phyloP scores from a whole-genome alignment of 2,329 filamentous ascomycete species.

The Fusarium liriodendri region DNA sequence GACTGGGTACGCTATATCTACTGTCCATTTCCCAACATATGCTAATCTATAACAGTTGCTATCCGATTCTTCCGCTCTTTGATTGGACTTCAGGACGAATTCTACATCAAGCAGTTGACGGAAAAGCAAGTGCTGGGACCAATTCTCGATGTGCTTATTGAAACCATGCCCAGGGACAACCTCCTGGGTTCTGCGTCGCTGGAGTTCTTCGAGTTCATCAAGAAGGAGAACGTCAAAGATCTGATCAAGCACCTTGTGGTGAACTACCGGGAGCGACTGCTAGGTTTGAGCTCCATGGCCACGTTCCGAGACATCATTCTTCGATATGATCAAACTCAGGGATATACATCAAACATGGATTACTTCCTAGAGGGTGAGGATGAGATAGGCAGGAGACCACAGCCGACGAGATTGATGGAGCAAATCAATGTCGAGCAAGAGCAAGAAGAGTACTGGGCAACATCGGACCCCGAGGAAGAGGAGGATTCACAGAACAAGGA shows the following conservation, averaged over 20 bases:
- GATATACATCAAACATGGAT: constrained; percentile 73
- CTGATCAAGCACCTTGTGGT: constrained; percentile 87
- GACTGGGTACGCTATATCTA: constrained; percentile 72
- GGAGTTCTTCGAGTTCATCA: constrained; percentile 93
- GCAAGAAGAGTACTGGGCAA: constrained; percentile 95
- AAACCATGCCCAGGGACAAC: constrained; percentile 92
- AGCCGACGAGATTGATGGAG: constrained; percentile 73
- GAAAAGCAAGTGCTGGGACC: constrained; percentile 85
- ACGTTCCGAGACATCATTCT: constrained; percentile 83
- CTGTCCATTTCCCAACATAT: constrained; percentile 15
- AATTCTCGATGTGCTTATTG: constrained; percentile 84
- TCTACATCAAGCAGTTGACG: constrained; percentile 87
- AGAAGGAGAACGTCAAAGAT: constrained; percentile 82
- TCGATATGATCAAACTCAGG: constrained; percentile 83
- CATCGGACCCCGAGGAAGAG: constrained; percentile 87
- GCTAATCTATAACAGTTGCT: constrained; percentile 69
- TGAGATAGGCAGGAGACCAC: constrained; percentile 58
- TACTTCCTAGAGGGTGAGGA: constrained; percentile 80
- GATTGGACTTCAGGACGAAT: constrained; percentile 87
- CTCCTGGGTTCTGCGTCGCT: constrained; percentile 92
- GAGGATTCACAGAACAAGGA: constrained; percentile 56
- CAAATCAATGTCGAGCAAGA: constrained; percentile 79
- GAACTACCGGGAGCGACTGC: constrained; percentile 82
- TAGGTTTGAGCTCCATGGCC: constrained; percentile 82
- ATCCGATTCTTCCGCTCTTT: constrained; percentile 94